Evolutionary conservation across 2,329 filamentous ascomycete species (phyloP).

Genomic region (Monosporascus sp.): DNA sequence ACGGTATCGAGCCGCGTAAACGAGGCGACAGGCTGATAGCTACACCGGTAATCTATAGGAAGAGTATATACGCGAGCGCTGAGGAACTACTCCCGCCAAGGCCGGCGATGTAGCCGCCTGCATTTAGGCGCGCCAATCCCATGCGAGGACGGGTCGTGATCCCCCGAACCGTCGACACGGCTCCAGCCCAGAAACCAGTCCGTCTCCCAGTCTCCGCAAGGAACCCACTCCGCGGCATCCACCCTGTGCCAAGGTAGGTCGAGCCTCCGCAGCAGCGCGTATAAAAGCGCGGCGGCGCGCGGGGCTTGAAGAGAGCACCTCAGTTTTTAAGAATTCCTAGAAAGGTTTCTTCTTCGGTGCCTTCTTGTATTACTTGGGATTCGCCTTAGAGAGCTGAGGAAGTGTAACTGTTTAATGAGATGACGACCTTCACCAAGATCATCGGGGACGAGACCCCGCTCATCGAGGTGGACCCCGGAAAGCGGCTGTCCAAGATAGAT

Average conservation of each 20-base stretch:
- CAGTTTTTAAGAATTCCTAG: no score
- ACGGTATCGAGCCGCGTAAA: no score
- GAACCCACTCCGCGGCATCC: no score
- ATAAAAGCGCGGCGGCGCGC: no score
- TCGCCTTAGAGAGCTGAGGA: no score
- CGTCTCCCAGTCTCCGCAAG: no score
- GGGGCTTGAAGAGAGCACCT: no score
- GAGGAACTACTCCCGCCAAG: not conserved
- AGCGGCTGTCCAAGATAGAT: conserved; percentile 68
- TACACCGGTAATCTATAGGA: no score
- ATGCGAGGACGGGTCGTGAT: not conserved
- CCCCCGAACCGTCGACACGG: not conserved
- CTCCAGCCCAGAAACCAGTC: no score
- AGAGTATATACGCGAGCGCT: no score
- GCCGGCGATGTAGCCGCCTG: not conserved
- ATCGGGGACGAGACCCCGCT: conserved; percentile 53
- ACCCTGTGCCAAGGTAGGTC: no score
- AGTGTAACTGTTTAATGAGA: conserved; percentile 26
- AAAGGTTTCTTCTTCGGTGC: not conserved
- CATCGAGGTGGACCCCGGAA: conserved; percentile 59
- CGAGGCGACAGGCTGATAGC: not conserved
- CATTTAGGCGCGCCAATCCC: not conserved
- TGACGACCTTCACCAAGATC: conserved; percentile 71
- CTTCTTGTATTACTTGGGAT: not conserved
- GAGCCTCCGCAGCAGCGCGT: no score